These are phyloP conservation scores for Neopestalotiopsis sp. DNA, from an alignment of 2,329 filamentous ascomycete species.

Conservation along the genomic window DNA sequence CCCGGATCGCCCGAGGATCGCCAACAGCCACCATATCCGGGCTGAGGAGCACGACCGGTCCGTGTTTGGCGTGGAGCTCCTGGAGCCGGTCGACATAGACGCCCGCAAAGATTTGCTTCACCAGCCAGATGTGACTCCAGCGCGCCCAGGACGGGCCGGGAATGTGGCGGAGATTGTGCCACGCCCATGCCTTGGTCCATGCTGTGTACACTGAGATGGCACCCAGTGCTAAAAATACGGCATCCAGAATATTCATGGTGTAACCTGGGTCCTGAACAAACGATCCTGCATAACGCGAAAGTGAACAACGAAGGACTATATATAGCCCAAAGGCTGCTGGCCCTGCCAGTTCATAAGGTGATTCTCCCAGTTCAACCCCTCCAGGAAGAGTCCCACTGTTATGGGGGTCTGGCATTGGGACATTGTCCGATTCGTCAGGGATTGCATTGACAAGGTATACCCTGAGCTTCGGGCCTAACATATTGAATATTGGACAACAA, in stretches of 20 bases:
- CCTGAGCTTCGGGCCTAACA: neutral
- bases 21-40: constrained; percentile 1
- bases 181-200: neutral
- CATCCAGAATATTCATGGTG: neutral
- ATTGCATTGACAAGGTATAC: neutral
- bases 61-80: constrained; percentile 20
- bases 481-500: neutral
- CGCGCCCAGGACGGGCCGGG: constrained; percentile 20
- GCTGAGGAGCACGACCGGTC: constrained; percentile 12
- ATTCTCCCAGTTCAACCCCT: neutral
- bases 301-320: no score
- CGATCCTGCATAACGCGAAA: neutral
- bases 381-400: neutral
- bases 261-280: neutral
- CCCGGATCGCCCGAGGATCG: neutral
- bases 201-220: neutral
- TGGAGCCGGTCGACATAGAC: neutral
- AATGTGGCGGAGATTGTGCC: constrained; percentile 1
- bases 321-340: no score
- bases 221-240: neutral
- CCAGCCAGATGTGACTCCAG: neutral
- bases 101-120: neutral
- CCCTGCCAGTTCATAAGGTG: neutral
- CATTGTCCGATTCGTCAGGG: neutral
- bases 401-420: neutral